These are phyloP conservation scores for Kwoniella bestiolae DNA, from an alignment of 768 basidiomycete genomes.

Conservation along the genomic window DNA sequence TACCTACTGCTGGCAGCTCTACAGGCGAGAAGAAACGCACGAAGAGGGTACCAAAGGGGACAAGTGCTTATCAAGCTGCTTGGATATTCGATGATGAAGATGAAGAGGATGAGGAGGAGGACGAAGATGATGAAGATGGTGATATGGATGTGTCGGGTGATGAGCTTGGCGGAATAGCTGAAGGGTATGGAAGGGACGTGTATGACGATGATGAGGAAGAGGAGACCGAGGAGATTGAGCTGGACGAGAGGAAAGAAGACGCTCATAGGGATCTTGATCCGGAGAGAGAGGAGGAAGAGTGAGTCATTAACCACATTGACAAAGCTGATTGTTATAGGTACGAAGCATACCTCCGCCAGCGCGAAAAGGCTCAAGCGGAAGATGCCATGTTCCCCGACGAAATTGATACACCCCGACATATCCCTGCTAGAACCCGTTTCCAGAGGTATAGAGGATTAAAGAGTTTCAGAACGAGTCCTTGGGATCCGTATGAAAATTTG, in stretches of 20 bases:
- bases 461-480: constrained; percentile 91
- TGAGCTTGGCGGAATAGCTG: constrained; percentile 46
- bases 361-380: constrained; percentile 65
- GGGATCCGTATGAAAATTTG: constrained; percentile 96
- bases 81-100: constrained; percentile 90
- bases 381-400: constrained; percentile 94
- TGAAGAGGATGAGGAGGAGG: constrained; percentile 64
- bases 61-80: constrained; percentile 93
- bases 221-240: constrained; percentile 65
- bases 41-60: constrained; percentile 88
- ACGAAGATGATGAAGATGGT: constrained; percentile 61
- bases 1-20: constrained; percentile 60
- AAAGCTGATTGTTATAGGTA: constrained; percentile 38
- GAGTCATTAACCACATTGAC: constrained; percentile 50
- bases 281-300: constrained; percentile 87
- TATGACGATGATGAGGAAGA: constrained; percentile 49
- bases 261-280: constrained; percentile 62
- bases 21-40: constrained; percentile 75
- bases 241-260: constrained; percentile 61
- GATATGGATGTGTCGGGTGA: constrained; percentile 52
- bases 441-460: constrained; percentile 88
- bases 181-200: constrained; percentile 36
- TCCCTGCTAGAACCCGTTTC: constrained; percentile 78
- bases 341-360: constrained; percentile 53
- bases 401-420: constrained; percentile 87